Conservation (phyloP, 2,329 filamentous ascomycete species). For the Leptographium wingfieldii region DNA sequence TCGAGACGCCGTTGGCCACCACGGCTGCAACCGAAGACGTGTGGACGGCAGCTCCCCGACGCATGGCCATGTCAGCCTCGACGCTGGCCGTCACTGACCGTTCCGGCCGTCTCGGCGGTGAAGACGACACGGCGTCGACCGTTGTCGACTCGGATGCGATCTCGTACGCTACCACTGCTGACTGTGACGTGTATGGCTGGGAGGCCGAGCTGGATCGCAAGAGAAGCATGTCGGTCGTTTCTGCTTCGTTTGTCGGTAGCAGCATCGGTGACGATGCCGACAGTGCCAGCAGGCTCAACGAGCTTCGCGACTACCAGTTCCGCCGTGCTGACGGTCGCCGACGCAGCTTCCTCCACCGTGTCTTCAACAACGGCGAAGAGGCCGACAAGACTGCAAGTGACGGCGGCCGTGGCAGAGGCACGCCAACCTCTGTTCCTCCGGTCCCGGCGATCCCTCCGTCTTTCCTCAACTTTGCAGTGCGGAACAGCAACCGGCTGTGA, state of each 20-base stretch:
- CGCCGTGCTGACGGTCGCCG: constrained; percentile 17
- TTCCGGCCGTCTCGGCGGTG: background rate
- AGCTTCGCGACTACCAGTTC: constrained; percentile 16
- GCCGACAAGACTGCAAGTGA: background rate
- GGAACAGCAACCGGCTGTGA: constrained; percentile 5
- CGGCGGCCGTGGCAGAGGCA: background rate
- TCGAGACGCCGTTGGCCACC: background rate
- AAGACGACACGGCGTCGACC: constrained; percentile 16
- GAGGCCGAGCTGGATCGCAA: constrained; percentile 33
- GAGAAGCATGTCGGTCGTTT: constrained; percentile 1
- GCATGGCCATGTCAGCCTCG: background rate
- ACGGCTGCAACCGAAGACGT: background rate
- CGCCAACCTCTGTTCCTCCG: background rate
- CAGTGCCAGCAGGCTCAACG: background rate
- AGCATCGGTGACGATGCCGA: background rate
- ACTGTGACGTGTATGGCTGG: constrained; percentile 39
- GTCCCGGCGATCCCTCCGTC: constrained; percentile 1
- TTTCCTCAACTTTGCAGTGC: background rate
- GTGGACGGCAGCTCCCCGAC: background rate
- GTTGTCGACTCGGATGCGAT: constrained; percentile 18
- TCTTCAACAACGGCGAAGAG: constrained; percentile 19
- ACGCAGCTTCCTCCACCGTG: constrained; percentile 26
- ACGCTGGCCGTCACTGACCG: background rate
- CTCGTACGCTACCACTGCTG: constrained; percentile 15
- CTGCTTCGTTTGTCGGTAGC: background rate